phyloP scores from a whole-genome alignment of 2,329 filamentous ascomycete species.

The Myriosclerotinia duriaeana region DNA sequence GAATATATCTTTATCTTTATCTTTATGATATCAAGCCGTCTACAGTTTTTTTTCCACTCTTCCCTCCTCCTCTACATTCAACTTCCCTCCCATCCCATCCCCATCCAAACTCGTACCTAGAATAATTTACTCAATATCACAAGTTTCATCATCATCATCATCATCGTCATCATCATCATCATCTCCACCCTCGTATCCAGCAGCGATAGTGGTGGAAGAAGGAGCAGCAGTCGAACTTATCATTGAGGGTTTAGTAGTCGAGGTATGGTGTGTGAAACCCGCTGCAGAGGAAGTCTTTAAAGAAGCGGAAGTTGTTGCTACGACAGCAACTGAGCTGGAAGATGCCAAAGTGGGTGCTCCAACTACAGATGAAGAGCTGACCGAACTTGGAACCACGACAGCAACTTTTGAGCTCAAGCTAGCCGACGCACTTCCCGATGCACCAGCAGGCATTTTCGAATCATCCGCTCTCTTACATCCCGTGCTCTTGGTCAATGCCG shows the following conservation, averaged over 20 bases:
- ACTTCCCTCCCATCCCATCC: neutral
- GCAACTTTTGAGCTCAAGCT: neutral
- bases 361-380: too few species aligned
- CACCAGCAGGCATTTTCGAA: constrained; percentile 23
- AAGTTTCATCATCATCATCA: constrained; percentile 3
- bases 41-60: neutral
- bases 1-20: constrained; percentile 3
- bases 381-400: neutral
- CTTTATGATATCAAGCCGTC: neutral
- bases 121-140: constrained; percentile 10
- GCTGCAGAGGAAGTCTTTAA: neutral
- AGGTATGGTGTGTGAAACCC: neutral
- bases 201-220: neutral
- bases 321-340: neutral
- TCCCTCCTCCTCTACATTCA: neutral
- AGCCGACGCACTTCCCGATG: neutral
- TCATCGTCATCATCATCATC: constrained; percentile 3
- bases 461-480: constrained; percentile 42
- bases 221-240: neutral
- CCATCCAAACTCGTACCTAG: neutral
- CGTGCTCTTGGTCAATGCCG: constrained; percentile 46
- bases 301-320: neutral
- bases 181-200: neutral
- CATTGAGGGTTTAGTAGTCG: neutral
- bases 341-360: neutral